These are phyloP conservation scores for Persicaria tinctoria DNA, from an alignment of 148 eudicot genomes.

Conservation along the genomic window DNA sequence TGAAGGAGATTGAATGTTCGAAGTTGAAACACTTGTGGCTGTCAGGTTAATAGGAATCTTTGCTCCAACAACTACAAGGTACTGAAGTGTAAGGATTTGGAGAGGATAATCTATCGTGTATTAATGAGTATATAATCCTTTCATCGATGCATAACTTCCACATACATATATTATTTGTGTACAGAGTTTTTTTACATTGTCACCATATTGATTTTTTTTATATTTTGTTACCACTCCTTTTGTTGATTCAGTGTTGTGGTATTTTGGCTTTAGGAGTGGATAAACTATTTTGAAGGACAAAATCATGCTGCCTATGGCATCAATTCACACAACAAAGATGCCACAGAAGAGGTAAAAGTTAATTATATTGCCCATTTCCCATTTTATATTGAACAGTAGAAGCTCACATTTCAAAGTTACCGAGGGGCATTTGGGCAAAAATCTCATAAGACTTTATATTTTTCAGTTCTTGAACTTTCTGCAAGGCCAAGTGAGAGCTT, in stretches of 20 bases:
- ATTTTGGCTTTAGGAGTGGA: conserved; percentile 43
- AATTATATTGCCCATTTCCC: neutral
- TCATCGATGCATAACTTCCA: neutral
- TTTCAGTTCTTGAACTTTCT: conserved; percentile 63
- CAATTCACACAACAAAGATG: conserved; percentile 73
- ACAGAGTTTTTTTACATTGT: neutral
- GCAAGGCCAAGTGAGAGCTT: conserved; percentile 55
- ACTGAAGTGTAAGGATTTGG: neutral
- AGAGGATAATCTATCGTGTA: neutral
- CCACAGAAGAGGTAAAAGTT: conserved; percentile 50
- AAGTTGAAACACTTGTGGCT: neutral
- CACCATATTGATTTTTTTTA: neutral
- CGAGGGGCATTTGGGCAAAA: neutral
- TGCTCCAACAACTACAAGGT: neutral
- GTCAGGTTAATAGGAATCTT: neutral
- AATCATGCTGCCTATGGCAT: conserved; percentile 30
- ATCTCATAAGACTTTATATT: conserved; percentile 13
- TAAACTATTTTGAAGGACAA: conserved; percentile 28
- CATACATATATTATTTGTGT: neutral
- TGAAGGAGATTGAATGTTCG: neutral
- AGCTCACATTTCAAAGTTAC: neutral
- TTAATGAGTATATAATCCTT: neutral
- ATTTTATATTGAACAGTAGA: neutral
- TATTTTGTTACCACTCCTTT: neutral
- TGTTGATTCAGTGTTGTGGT: conserved; percentile 9